Evolutionary conservation across 192 early-diverging fungal genomes (phyloP).

Genomic region (Blastocladiella britannica): DNA sequence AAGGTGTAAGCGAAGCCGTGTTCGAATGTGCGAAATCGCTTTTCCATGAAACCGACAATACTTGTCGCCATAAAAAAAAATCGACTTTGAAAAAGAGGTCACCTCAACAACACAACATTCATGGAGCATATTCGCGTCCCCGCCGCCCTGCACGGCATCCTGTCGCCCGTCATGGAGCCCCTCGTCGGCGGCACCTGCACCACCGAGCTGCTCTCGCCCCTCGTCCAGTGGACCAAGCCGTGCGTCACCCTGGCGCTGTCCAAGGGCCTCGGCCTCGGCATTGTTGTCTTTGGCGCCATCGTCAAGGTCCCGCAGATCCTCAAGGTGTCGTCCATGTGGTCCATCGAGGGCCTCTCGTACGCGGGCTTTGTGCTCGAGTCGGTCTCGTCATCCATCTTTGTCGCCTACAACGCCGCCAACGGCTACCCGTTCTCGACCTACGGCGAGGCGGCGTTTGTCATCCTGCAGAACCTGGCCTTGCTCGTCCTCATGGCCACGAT

Average conservation of each 20-base stretch:
- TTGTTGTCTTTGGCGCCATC: conserved; percentile 77
- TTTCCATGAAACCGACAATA: too few species aligned
- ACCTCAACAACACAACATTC: too few species aligned
- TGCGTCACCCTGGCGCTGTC: conserved; percentile 70
- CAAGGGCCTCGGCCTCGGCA: conserved; percentile 82
- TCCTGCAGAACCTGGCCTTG: conserved; percentile 62
- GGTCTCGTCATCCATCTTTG: conserved; percentile 44
- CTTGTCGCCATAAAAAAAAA: too few species aligned
- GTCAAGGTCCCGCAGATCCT: conserved; percentile 92
- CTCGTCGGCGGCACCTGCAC: not conserved
- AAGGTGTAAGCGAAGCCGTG: too few species aligned
- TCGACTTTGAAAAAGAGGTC: too few species aligned
- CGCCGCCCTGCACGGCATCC: not conserved
- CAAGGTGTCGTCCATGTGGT: conserved; percentile 53
- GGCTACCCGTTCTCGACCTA: conserved; percentile 75
- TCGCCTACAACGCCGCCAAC: conserved; percentile 71
- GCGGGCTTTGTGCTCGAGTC: conserved; percentile 65
- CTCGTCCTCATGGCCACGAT: conserved; percentile 45
- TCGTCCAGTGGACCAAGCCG: not conserved
- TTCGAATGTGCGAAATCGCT: too few species aligned
- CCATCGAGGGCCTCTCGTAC: conserved; percentile 62
- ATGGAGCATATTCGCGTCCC: not conserved
- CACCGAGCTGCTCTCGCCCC: not conserved
- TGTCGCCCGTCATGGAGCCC: not conserved
- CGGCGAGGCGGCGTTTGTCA: conserved; percentile 67